Evolutionary conservation across 768 basidiomycete species (phyloP).

Genomic region (Phaeotremella fagi): DNA sequence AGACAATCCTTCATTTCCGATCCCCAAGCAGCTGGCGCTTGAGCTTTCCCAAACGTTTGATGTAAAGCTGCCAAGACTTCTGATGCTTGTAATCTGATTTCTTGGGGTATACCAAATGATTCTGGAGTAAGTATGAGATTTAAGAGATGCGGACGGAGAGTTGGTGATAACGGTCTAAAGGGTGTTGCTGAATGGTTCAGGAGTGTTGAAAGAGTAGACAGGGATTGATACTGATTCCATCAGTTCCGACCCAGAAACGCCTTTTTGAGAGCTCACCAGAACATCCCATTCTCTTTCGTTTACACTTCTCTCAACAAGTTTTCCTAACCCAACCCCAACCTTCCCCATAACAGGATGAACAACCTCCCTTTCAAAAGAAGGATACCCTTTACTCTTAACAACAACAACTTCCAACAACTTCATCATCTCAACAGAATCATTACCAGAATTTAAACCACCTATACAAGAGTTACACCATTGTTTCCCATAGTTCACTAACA

Average conservation of each 20-base stretch:
- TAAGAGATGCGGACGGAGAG: slow-evolving; percentile 27
- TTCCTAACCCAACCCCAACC: slow-evolving; percentile 18
- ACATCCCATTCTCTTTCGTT: slow-evolving; percentile 10
- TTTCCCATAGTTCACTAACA: slow-evolving; percentile 32
- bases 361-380: slow-evolving; percentile 36
- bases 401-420: slow-evolving; percentile 17
- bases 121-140: slow-evolving; percentile 18
- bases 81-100: slow-evolving; percentile 14
- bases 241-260: too few relatives aligned
- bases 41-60: slow-evolving; percentile 27
- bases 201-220: slow-evolving; percentile 23
- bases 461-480: slow-evolving; percentile 23
- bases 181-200: slow-evolving; percentile 41
- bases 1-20: slow-evolving; percentile 31
- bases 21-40: slow-evolving; percentile 24
- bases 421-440: slow-evolving; percentile 6
- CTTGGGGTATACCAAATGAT: slow-evolving; percentile 3
- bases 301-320: slow-evolving; percentile 14
- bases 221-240: slow-evolving; percentile 14
- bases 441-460: neutral
- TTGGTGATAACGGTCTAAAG: slow-evolving; percentile 38
- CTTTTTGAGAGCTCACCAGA: slow-evolving; percentile 18
- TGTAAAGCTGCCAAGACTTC: slow-evolving; percentile 23
- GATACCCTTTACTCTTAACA: slow-evolving; percentile 17
- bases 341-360: slow-evolving; percentile 39